Base-by-base conservation (phyloP, 2,329 filamentous ascomycete genomes). In the Raffaelea ambrosiae region DNA sequence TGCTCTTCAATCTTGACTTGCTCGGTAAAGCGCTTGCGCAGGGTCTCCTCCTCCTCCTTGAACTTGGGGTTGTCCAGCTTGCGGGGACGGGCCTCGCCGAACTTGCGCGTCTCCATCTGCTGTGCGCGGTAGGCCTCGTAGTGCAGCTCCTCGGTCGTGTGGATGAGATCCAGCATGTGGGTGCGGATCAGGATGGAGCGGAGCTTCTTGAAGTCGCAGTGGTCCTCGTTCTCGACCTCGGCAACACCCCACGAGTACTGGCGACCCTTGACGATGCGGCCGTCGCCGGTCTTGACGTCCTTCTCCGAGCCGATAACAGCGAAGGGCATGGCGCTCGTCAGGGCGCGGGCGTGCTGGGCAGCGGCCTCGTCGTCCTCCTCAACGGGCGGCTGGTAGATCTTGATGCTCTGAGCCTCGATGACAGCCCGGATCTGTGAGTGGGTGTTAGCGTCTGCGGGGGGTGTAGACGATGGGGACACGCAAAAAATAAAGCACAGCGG, bases 51-150 rank as follows among this genome's bases (percentile, higher is more conserved):
- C 72, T 98, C 93, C 69, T 98, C 93, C 82, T 98, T 98, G 81
- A 97, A 98, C 78, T 98, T 98, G 73, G 93, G 93, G 78, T 98
- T 98, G 75, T 98, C 93, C 61, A 98, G 78, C 81, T 98, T 98
- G 71, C 91, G 81, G 59, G 93, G 93, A 58, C 91, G 84, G 51
- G 90, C 91, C 75, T 98, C 94, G 70, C 93, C 93, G 60, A 98
- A 97, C 74, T 98, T 98, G 73, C 93, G 83, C 44, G 93, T 98
- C 78, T 98, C 93, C 93, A 98, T 98, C 73, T 98, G 94, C 71
- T 95, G 88, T 48, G 93, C 93, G 61, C 93, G 91, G 78, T 98
- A 98, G 52, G 88, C 91, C 72, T 98, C 93, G 76, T 98, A 98
- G 79, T 98, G 93, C 61, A 89, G 84, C 77, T 98, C 93, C 73